phyloP scores from a whole-genome alignment of 2,329 filamentous ascomycete genomes.

The Botrytis deweyae region DNA sequence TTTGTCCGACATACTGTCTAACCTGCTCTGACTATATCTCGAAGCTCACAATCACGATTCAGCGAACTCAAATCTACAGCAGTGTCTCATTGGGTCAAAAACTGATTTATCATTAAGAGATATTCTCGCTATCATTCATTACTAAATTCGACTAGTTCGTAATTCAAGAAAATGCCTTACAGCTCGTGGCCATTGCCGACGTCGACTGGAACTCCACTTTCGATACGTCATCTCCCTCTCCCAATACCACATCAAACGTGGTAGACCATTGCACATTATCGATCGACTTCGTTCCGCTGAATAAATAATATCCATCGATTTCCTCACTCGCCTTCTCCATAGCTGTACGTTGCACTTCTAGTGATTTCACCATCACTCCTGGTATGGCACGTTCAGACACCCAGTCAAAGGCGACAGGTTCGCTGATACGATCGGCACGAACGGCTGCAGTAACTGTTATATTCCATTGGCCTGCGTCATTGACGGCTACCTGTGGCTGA shows the following conservation, averaged over 20 bases:
- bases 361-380: not conserved
- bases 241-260: not conserved
- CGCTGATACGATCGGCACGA: slow-evolving; percentile 3
- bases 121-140: not conserved
- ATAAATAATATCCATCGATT: slow-evolving; percentile 5
- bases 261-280: not conserved
- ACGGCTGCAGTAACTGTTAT: not conserved
- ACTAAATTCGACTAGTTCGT: not conserved
- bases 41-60: not conserved
- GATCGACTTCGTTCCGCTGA: not conserved
- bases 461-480: not conserved
- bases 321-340: slow-evolving; percentile 12
- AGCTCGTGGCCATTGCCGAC: not conserved
- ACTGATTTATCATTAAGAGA: not conserved
- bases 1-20: not conserved
- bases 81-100: not conserved
- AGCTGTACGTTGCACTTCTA: not conserved
- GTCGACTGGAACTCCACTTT: not conserved
- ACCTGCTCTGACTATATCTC: not conserved
- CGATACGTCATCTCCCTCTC: not conserved
- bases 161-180: not conserved
- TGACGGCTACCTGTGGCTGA: not conserved
- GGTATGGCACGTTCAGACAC: not conserved
- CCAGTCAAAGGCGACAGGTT: slow-evolving; percentile 6
- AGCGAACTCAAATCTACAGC: not conserved